These are phyloP conservation scores for Metarhizium robertsii DNA, from an alignment of 2,329 filamentous ascomycete genomes.

Conservation along the genomic window DNA sequence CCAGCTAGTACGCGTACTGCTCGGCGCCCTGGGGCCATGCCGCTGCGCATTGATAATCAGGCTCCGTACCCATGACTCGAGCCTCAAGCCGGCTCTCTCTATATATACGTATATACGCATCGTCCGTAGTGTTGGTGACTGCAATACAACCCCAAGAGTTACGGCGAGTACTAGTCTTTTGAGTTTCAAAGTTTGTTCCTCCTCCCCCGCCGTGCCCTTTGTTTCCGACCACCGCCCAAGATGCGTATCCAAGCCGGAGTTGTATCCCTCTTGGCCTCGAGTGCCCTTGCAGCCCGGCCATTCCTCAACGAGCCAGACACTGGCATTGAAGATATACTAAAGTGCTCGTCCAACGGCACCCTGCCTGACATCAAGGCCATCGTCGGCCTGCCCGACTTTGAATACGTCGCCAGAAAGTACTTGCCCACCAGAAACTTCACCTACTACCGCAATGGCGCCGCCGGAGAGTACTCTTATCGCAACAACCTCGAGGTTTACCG, in stretches of 20 bases:
- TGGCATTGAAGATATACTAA: slow-evolving; percentile 29
- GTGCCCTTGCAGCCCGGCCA: slow-evolving; percentile 29
- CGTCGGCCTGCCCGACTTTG: slow-evolving; percentile 43
- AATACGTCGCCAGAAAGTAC: slow-evolving; percentile 39
- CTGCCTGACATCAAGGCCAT: slow-evolving; percentile 27
- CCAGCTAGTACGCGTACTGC: too few relatives aligned
- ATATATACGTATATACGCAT: too few relatives aligned
- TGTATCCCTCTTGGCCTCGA: not conserved
- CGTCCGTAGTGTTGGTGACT: too few relatives aligned
- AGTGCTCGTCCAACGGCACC: slow-evolving; percentile 12
- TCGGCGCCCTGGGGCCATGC: too few relatives aligned
- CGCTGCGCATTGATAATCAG: too few relatives aligned
- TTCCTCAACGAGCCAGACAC: slow-evolving; percentile 38
- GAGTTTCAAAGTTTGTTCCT: too few relatives aligned
- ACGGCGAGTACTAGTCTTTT: too few relatives aligned
- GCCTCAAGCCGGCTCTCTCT: too few relatives aligned
- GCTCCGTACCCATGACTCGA: too few relatives aligned
- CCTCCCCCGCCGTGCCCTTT: too few relatives aligned
- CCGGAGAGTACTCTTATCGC: slow-evolving; percentile 45
- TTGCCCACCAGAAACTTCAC: slow-evolving; percentile 39
- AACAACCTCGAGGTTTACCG: slow-evolving; percentile 47
- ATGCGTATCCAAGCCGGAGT: not conserved
- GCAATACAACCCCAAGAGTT: too few relatives aligned
- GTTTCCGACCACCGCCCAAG: not conserved
- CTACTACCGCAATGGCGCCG: slow-evolving; percentile 48